These are phyloP conservation scores for Sporothrix brunneoviolacea DNA, from an alignment of 2,329 filamentous ascomycete genomes.

Conservation along the genomic window DNA sequence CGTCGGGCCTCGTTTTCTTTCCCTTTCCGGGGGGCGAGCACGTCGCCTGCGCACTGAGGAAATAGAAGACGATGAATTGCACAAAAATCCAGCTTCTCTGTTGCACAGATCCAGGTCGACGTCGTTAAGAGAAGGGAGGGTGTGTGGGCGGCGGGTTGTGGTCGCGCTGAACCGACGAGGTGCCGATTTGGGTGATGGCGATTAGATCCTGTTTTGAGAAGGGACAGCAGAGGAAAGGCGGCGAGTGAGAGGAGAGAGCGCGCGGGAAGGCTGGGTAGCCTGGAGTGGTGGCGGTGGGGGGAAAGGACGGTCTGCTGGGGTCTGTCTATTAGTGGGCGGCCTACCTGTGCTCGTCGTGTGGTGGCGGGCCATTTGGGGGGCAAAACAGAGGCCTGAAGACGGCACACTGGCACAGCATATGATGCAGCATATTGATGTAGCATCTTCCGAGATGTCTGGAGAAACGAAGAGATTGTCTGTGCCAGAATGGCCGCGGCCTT, in stretches of 20 bases:
- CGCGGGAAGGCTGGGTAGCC: slow-evolving; percentile 9
- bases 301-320: neutral
- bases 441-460: too few species aligned
- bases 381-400: too few species aligned
- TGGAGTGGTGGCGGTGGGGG: too few species aligned
- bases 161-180: slow-evolving; percentile 9
- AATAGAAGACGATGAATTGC: neutral
- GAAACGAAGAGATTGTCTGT: neutral
- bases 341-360: too few species aligned
- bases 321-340: too few species aligned
- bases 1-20: too few species aligned
- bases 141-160: neutral
- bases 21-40: neutral
- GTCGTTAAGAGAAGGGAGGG: neutral
- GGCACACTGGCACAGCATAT: too few species aligned
- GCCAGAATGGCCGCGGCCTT: too few species aligned
- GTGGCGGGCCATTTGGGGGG: too few species aligned
- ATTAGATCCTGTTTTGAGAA: slow-evolving; percentile 8
- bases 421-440: too few species aligned
- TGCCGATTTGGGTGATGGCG: slow-evolving; percentile 11
- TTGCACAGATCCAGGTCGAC: neutral
- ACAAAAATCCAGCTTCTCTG: neutral
- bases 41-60: too few species aligned
- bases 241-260: slow-evolving; percentile 9
- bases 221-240: neutral